phyloP scores from a whole-genome alignment of 805 yeast species.

The Yarrowia alimentaria region DNA sequence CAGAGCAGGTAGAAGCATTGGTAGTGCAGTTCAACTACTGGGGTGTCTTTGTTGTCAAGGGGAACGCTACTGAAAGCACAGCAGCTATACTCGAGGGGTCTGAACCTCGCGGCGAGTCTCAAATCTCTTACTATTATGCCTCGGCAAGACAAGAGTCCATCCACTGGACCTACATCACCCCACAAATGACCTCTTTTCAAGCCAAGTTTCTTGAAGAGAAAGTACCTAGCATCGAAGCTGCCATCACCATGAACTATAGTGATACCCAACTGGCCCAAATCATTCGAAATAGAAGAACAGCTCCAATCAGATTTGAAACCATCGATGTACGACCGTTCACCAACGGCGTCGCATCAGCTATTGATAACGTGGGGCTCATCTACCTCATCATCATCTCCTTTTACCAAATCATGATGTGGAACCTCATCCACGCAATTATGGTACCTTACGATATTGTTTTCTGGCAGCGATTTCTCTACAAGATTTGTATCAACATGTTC shows the following conservation, averaged over 20 bases:
- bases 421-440: constrained; percentile 27
- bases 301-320: neutral
- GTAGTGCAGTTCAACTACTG: constrained; percentile 14
- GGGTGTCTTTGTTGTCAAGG: constrained; percentile 2
- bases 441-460: neutral
- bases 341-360: constrained; percentile 40
- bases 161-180: neutral
- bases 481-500: neutral
- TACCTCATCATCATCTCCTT: constrained; percentile 69
- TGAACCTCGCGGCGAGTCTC: too few relatives aligned
- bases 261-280: constrained; percentile 1
- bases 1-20: constrained; percentile 3
- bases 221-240: neutral
- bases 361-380: constrained; percentile 58
- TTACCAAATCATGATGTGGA: constrained; percentile 52
- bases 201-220: constrained; percentile 4
- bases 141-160: constrained; percentile 2
- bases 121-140: constrained; percentile 9
- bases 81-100: neutral
- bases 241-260: neutral
- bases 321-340: constrained; percentile 29
- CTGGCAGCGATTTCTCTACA: constrained; percentile 13
- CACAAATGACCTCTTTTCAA: neutral
- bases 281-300: constrained; percentile 1
- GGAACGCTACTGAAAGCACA: constrained; percentile 1